Percentiles rank a stretch among this genome's conserved stretches.
Conservation (phyloP, 2,329 filamentous ascomycete species). For the Lasiodiplodia citricola region DNA sequence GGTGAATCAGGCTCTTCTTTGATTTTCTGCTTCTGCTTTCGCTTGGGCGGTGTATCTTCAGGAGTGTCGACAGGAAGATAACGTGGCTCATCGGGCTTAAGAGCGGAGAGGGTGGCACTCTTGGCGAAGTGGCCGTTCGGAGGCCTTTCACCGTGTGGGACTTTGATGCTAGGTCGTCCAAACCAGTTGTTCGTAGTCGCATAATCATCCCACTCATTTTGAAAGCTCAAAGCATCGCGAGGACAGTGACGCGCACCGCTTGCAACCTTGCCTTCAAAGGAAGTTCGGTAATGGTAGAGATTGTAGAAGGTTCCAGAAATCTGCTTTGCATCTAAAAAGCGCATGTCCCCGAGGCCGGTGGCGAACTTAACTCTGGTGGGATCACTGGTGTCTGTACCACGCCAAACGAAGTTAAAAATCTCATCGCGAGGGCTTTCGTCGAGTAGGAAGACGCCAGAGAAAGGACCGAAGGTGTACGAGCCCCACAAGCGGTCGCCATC, state of each 20-base stretch:
- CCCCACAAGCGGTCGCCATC: conserved; percentile 6
- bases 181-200: neutral
- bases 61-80: conserved; percentile 28
- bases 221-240: neutral
- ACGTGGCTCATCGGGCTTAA: neutral
- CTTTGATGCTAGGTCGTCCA: neutral
- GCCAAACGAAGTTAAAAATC: neutral
- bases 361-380: neutral
- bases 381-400: conserved; percentile 3
- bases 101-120: neutral
- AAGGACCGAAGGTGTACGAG: conserved; percentile 1
- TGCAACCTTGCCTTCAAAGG: neutral
- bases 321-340: neutral
- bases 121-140: neutral
- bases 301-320: conserved; percentile 11
- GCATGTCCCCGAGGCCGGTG: neutral
- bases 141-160: neutral
- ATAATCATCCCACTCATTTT: conserved; percentile 5
- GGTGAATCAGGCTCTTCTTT: neutral
- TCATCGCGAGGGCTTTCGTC: neutral
- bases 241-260: neutral
- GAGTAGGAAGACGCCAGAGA: neutral
- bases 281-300: neutral
- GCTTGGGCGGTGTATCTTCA: neutral
- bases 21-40: neutral